Percentiles rank a stretch among this genome's conserved stretches.
Conservation (phyloP, 139 green algal genomes). For the Eudorina sp. region DNA sequence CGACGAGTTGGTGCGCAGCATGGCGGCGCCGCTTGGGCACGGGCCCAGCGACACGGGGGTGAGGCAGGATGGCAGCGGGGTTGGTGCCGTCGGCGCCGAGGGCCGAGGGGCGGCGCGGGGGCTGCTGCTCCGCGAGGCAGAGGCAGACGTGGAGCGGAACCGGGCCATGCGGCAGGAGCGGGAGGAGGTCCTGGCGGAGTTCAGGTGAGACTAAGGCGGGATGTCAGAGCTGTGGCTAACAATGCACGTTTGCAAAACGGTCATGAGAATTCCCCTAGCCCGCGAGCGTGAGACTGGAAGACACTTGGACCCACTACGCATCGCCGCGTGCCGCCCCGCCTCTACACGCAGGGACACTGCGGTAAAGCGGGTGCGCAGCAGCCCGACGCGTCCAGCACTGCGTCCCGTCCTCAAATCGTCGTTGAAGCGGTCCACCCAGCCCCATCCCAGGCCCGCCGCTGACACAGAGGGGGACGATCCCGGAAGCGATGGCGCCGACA, state of each 20-base stretch:
- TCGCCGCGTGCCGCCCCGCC: too few species aligned
- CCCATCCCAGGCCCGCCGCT: not conserved
- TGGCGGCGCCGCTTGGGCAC: not conserved
- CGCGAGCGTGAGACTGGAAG: too few species aligned
- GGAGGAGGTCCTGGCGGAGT: slow-evolving; percentile 65
- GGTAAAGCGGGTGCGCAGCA: not conserved
- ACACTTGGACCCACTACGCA: too few species aligned
- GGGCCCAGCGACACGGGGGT: not conserved
- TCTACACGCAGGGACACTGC: slow-evolving; percentile 18
- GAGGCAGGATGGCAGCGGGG: not conserved
- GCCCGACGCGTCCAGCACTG: not conserved
- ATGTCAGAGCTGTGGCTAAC: too few species aligned
- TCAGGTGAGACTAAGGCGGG: slow-evolving; percentile 35
- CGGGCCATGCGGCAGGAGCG: slow-evolving; percentile 49
- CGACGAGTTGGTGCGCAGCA: slow-evolving; percentile 9
- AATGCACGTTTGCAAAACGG: too few species aligned
- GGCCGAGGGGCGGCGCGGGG: not conserved
- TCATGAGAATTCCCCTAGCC: too few species aligned
- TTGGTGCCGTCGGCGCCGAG: not conserved
- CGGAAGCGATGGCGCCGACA: not conserved
- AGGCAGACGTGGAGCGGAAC: slow-evolving; percentile 31
- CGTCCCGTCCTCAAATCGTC: slow-evolving; percentile 1
- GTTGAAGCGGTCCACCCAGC: not conserved
- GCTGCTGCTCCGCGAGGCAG: slow-evolving; percentile 31
- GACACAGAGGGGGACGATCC: not conserved